Conservation (phyloP, 129 eudicot species). For the Mikania micrantha region DNA sequence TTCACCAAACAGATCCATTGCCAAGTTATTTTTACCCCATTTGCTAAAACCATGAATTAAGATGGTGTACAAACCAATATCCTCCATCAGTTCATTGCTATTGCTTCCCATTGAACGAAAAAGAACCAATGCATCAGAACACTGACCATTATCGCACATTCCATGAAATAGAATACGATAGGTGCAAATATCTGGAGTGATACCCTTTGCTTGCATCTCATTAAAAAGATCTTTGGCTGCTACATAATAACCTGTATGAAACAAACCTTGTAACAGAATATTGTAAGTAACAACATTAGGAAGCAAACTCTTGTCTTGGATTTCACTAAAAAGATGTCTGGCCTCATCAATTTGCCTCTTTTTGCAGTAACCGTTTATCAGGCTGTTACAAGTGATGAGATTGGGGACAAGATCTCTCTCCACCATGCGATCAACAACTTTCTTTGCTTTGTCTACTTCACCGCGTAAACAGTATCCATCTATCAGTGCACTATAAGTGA, state of each 20-base stretch:
- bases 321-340: conserved; percentile 22
- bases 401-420: conserved; percentile 21
- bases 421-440: conserved; percentile 20
- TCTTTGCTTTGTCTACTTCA: conserved; percentile 22
- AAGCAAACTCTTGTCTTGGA: conserved; percentile 19
- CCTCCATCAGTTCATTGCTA: not conserved
- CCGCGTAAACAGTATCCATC: conserved; percentile 51
- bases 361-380: conserved; percentile 29
- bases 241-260: not conserved
- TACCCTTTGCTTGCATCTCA: conserved; percentile 25
- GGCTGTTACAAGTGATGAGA: conserved; percentile 13
- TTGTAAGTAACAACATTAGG: conserved; percentile 22
- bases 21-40: conserved; percentile 18
- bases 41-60: conserved; percentile 24
- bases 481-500: conserved; percentile 28
- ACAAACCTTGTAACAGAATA: conserved; percentile 23
- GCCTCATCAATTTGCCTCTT: conserved; percentile 19
- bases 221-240: conserved; percentile 11
- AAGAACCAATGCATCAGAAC: conserved; percentile 23
- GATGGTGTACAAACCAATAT: conserved; percentile 13
- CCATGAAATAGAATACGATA: conserved; percentile 18
- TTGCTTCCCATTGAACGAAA: conserved; percentile 16
- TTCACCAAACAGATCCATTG: conserved; percentile 16
- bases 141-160: conserved; percentile 8
- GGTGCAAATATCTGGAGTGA: conserved; percentile 10